Evolutionary conservation across 768 basidiomycete genomes (phyloP), one percentile per base, ranked within the genome.

Genomic region (Daedaleopsis sinensis): DNA sequence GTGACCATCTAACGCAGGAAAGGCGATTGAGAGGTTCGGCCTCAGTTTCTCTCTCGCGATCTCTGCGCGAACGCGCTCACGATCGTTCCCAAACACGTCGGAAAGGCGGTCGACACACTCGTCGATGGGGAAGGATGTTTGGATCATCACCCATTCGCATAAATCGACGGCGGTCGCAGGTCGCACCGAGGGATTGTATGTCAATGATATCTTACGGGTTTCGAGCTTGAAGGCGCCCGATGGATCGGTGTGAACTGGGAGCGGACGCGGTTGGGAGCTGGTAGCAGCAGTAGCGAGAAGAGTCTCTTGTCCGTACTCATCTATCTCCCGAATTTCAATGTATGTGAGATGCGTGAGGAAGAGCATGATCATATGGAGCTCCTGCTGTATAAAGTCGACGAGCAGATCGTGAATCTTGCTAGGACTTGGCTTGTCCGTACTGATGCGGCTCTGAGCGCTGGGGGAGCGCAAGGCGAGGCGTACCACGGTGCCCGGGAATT

Each of bases 401-500:
- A 84, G 75, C 2, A 84, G 71, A 5, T 72, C 53, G 5, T 64
- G 70, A n/a, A 83, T 77, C 27, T 77, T 75, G 0, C 68, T 55
- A 0, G 72, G 37, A 0, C 57, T 38, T 8, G 82, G 72, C 1
- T 71, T 59, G 44, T 77, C 72, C 12, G 66, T 59, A 48, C 77
- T 80, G 58, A 81, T 73, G 7, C 63, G 66, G 61, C 78, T 78
- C 9, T 65, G 66, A 1, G 67, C 52, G 8, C 38, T 52, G 0
- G 60, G 54, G 10, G 67, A 68, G 12, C 84, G 76, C 13, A 85
- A 68, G 0, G 84, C 82, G 19, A 84, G 77, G 1, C 84, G 76
- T 43, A 84, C 77, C 48, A 80, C 65, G 1, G 83, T 77, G 0
- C 82, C 81, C n/a, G 23, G 37, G 5, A 64, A 80, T 77, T 8